Conservation (phyloP, 148 eudicot species). For the Chenopodium album region DNA sequence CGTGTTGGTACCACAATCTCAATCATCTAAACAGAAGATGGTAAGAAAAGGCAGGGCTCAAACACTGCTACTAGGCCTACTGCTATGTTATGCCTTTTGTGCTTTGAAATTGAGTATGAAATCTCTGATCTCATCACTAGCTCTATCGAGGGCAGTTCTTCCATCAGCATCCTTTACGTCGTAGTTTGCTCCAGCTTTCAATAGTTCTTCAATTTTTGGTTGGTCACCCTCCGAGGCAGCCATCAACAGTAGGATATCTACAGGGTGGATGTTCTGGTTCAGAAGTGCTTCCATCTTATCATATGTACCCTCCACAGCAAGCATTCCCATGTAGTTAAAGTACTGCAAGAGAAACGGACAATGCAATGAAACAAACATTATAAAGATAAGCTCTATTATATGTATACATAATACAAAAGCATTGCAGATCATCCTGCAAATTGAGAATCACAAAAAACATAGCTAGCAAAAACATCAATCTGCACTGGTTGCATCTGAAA, state of each 20-base stretch:
- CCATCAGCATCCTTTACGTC: constrained; percentile 79
- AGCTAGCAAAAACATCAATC: not conserved
- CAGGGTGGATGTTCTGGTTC: constrained; percentile 79
- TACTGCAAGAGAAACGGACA: constrained; percentile 46
- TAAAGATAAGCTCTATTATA: not conserved
- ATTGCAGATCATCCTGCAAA: not conserved
- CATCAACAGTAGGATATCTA: constrained; percentile 80
- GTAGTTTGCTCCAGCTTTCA: constrained; percentile 80
- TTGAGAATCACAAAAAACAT: not conserved
- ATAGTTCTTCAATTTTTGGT: constrained; percentile 84
- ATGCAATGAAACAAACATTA: not conserved
- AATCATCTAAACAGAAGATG: constrained; percentile 6
- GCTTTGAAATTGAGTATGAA: constrained; percentile 58
- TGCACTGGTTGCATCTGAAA: not conserved
- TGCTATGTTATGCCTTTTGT: constrained; percentile 48
- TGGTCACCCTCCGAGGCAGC: constrained; percentile 87
- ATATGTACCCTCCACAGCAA: constrained; percentile 91
- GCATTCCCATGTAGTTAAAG: constrained; percentile 98
- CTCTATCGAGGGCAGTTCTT: constrained; percentile 75
- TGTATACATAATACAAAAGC: not conserved
- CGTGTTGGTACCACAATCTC: constrained; percentile 6
- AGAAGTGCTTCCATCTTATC: constrained; percentile 92
- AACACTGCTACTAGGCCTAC: not conserved
- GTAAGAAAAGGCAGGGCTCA: not conserved
- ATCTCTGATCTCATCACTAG: constrained; percentile 63